Percentiles rank a stretch among this genome's conserved stretches.
phyloP scores from a whole-genome alignment of 371 early-diverging fungal species.

The Syncephalastrum contaminatum region DNA sequence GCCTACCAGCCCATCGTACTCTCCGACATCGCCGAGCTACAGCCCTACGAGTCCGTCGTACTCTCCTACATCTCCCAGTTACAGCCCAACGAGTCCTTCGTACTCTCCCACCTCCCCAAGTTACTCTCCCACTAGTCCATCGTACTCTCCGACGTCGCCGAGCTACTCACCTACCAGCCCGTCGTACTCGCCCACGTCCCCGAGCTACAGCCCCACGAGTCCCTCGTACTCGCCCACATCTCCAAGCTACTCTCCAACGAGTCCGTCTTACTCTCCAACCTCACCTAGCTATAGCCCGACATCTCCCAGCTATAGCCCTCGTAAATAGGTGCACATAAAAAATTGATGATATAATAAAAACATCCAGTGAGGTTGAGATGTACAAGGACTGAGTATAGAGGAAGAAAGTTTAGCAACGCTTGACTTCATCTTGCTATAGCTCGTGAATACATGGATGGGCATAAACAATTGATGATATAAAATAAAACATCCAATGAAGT shows the following conservation, averaged over 20 bases:
- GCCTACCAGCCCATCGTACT: slow-evolving; percentile 79
- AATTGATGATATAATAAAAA: no score
- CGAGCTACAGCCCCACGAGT: slow-evolving; percentile 69
- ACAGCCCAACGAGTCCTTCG: slow-evolving; percentile 55
- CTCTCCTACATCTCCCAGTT: slow-evolving; percentile 53
- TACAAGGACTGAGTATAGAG: no score
- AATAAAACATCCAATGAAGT: no score
- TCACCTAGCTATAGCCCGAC: slow-evolving; percentile 58
- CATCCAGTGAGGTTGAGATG: no score
- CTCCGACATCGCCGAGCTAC: slow-evolving; percentile 65
- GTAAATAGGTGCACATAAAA: no score
- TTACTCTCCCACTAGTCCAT: slow-evolving; percentile 70
- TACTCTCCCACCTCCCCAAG: slow-evolving; percentile 66
- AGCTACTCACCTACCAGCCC: slow-evolving; percentile 68
- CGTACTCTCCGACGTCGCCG: slow-evolving; percentile 69
- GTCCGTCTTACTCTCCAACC: slow-evolving; percentile 51
- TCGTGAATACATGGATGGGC: no score
- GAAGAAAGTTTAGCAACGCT: no score
- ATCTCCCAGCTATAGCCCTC: slow-evolving; percentile 67
- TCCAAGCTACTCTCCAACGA: slow-evolving; percentile 75
- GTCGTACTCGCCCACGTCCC: slow-evolving; percentile 59
- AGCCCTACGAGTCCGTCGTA: slow-evolving; percentile 55
- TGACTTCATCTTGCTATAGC: no score
- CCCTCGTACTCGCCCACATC: slow-evolving; percentile 79
- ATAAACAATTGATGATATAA: no score